Percentiles rank a stretch among this genome's conserved stretches.
phyloP scores from a whole-genome alignment of 257 asterid species.

The Solanum virginianum region DNA sequence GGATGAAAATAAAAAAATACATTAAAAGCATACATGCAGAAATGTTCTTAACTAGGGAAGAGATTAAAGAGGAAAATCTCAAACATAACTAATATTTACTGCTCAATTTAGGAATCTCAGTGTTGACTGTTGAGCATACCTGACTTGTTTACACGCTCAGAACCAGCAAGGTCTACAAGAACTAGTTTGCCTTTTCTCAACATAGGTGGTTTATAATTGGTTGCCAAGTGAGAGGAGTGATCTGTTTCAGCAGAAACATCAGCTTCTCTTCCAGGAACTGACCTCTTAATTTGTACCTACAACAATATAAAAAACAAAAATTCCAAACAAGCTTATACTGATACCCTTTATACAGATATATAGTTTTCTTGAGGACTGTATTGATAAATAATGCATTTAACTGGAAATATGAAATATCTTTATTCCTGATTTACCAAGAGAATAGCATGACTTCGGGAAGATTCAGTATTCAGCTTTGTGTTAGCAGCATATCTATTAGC shows the following conservation, averaged over 20 bases:
- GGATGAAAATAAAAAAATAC: background rate
- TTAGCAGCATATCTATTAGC: constrained; percentile 98
- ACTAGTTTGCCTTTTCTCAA: constrained; percentile 86
- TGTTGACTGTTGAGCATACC: constrained; percentile 31
- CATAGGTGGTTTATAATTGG: constrained; percentile 65
- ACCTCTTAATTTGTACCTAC: constrained; percentile 89
- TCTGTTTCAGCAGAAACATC: constrained; percentile 49
- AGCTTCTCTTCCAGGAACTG: constrained; percentile 43
- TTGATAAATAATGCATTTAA: background rate
- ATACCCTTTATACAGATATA: background rate
- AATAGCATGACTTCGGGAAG: constrained; percentile 99
- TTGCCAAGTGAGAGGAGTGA: constrained; percentile 40
- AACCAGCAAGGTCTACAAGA: constrained; percentile 99
- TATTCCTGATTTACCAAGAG: constrained; percentile 60
- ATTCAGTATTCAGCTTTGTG: constrained; percentile 93
- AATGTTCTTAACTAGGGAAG: background rate
- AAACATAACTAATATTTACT: background rate
- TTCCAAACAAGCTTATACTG: background rate
- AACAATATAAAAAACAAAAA: constrained; percentile 2
- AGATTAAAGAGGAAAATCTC: background rate
- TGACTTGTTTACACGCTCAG: constrained; percentile 94
- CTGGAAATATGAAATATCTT: background rate
- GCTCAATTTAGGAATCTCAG: background rate
- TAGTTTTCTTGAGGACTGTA: background rate
- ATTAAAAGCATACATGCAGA: background rate